Base-by-base conservation (phyloP, 495 filamentous ascomycete genomes). In the Penicillium ochrochloron region DNA sequence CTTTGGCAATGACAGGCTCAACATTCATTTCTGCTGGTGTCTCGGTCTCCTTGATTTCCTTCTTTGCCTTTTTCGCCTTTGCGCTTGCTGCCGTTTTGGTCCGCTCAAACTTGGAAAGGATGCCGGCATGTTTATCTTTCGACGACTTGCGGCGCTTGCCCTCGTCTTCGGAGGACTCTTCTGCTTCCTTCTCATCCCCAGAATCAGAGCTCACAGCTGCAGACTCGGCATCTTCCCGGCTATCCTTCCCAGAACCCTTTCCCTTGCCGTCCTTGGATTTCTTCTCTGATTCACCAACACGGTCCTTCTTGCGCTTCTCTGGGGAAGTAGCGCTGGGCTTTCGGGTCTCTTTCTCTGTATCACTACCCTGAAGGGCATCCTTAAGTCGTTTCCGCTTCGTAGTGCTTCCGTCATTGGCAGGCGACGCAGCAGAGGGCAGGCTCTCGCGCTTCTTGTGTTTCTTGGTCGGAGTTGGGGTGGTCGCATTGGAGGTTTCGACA, bases 1-100 rank as follows among this genome's bases (percentile, higher is more conserved):
- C 89, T 59, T 93, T 84, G 11, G 89, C 82, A 53, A 85, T 82
- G 15, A 79, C 71, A 23, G 78, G 73, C 42, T 81, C 76, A 5
- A 71, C 66, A 14, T 67, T 68, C 34, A 52, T 19, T 31, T 66
- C 58, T 0, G 55, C 67, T 56, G 11, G 59, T 52, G 53, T 68
- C 35, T 64, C 66, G 15, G 63, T 62, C n/a, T 70, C 72, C 29
- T 4, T 4, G 6, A 70, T 66, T 50, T 78, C 71, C 17, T 58
- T 29, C 25, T 70, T 67, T 1, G 53, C 4, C 34, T 64, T 70
- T 50, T 72, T 69, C 42, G 51, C 39, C 64, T 74, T 75, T n/a
- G 68, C 64, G 44, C 70, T 71, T n/a, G 75, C 70, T 48, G 69
- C 73, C 1, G 66, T 69, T 52, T 79, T 77, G 0, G 70, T 74